Conservation (phyloP, 177 flowering plant genomes). For the Telopea speciosissima region DNA sequence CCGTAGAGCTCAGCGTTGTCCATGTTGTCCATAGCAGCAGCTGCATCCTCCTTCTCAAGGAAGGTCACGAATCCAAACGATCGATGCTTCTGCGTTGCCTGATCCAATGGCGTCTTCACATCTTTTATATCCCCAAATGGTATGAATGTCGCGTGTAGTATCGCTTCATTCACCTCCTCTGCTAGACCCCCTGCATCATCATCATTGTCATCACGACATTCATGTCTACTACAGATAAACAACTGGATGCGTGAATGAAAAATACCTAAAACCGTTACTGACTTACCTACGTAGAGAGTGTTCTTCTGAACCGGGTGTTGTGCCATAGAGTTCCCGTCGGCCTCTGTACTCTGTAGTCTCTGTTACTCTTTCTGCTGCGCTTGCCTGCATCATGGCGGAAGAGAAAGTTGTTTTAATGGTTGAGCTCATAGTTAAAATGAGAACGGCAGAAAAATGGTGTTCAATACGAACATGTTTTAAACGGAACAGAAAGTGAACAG, state of each 20-base stretch:
- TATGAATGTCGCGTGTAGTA: constrained; percentile 82
- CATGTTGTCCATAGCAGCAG: constrained; percentile 30
- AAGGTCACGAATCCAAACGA: constrained; percentile 11
- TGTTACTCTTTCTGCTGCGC: too few species aligned
- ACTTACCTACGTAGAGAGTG: constrained; percentile 78
- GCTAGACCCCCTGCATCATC: constrained; percentile 63
- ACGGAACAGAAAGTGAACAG: too few species aligned
- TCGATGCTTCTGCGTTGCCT: constrained; percentile 27
- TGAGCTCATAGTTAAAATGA: too few species aligned
- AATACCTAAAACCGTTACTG: background rate
- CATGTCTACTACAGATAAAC: background rate
- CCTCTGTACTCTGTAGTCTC: too few species aligned
- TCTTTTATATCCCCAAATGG: constrained; percentile 98
- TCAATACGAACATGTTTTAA: too few species aligned
- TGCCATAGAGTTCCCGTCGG: constrained; percentile 15
- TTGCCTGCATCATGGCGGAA: too few species aligned
- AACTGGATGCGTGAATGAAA: background rate
- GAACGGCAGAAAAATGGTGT: too few species aligned
- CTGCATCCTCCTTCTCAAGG: too few species aligned
- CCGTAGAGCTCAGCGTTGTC: constrained; percentile 39
- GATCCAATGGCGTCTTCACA: constrained; percentile 91
- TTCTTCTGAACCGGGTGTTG: constrained; percentile 67
- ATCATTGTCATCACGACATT: constrained; percentile 4
- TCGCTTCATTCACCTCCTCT: constrained; percentile 91
- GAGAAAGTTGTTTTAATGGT: too few species aligned